These are phyloP conservation scores for Lipomyces starkeyi DNA, from an alignment of 805 yeast genomes.

Conservation along the genomic window DNA sequence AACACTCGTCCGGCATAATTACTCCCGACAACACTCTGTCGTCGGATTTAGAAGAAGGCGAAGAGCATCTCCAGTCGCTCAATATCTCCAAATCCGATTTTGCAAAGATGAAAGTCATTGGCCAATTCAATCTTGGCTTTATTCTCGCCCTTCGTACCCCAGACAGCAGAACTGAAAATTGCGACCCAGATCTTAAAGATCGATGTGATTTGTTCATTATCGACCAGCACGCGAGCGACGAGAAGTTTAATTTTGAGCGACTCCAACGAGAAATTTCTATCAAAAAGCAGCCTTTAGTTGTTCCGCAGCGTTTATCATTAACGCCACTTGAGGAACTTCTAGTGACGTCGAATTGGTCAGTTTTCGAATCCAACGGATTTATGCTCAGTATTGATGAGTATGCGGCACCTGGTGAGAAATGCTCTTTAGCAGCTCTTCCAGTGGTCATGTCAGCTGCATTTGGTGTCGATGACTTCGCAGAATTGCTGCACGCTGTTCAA, in stretches of 20 bases:
- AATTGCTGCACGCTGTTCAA: slow-evolving; percentile 69
- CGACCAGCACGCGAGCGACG: slow-evolving; percentile 98
- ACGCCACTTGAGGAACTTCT: slow-evolving; percentile 79
- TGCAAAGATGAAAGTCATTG: slow-evolving; percentile 73
- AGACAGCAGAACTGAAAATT: slow-evolving; percentile 16
- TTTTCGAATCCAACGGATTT: slow-evolving; percentile 81
- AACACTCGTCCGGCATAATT: not conserved
- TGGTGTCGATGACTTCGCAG: slow-evolving; percentile 69
- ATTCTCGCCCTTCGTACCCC: slow-evolving; percentile 66
- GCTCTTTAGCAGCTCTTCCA: slow-evolving; percentile 70
- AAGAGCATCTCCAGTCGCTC: slow-evolving; percentile 64
- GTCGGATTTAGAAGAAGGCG: slow-evolving; percentile 51
- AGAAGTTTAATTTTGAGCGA: slow-evolving; percentile 85
- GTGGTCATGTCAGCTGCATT: slow-evolving; percentile 72
- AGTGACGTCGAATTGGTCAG: slow-evolving; percentile 62
- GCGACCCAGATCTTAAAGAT: slow-evolving; percentile 41
- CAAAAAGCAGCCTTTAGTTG: slow-evolving; percentile 72
- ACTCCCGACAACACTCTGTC: not conserved
- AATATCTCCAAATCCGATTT: slow-evolving; percentile 77
- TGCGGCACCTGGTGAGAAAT: slow-evolving; percentile 60
- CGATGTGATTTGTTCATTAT: slow-evolving; percentile 72
- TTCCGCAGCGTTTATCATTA: slow-evolving; percentile 62
- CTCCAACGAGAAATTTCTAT: slow-evolving; percentile 62
- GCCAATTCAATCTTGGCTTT: slow-evolving; percentile 96
- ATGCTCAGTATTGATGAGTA: slow-evolving; percentile 58